Percentiles rank a stretch among this genome's conserved stretches.
Evolutionary conservation across 2,329 filamentous ascomycete genomes (phyloP).

Genomic region (Tolypocladium sp.): DNA sequence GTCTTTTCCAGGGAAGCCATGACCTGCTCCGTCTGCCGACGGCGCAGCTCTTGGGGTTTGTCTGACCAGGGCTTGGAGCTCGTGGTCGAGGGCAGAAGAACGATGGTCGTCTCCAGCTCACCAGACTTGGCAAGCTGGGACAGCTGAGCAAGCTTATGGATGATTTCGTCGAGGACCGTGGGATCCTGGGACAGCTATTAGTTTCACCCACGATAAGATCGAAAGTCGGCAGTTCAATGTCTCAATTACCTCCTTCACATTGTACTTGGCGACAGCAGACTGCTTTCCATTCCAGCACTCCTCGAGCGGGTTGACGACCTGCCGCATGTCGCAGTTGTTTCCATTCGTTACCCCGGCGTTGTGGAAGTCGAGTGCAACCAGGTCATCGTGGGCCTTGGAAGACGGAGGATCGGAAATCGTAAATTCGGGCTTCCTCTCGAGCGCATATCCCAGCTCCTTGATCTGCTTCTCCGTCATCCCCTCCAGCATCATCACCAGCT

Average conservation of each 20-base stretch:
- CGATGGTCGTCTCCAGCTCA: conserved; percentile 46
- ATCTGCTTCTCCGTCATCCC: conserved; percentile 40
- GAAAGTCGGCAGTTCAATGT: not conserved
- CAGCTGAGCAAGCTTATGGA: conserved; percentile 35
- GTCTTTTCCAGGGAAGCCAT: conserved; percentile 26
- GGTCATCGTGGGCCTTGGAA: conserved; percentile 28
- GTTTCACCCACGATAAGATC: not conserved
- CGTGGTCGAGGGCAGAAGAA: conserved; percentile 43
- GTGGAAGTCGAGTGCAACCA: conserved; percentile 32
- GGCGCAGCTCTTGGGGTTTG: conserved; percentile 32
- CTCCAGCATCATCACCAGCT: conserved; percentile 52
- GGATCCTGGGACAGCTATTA: conserved; percentile 25
- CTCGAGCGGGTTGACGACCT: conserved; percentile 32
- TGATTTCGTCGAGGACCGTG: conserved; percentile 31
- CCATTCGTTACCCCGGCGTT: conserved; percentile 25
- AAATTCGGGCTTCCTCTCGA: conserved; percentile 35
- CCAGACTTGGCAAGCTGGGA: conserved; percentile 34
- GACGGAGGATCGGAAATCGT: conserved; percentile 37
- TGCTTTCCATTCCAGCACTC: conserved; percentile 33
- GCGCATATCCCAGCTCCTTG: conserved; percentile 29
- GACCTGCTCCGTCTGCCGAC: conserved; percentile 39
- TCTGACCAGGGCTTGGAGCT: conserved; percentile 30
- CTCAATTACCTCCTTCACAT: conserved; percentile 30
- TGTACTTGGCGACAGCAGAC: conserved; percentile 33
- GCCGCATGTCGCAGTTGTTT: conserved; percentile 26